Percentiles rank a stretch among this genome's conserved stretches.
Conservation (phyloP, 2,329 filamentous ascomycete genomes). For the Clonostachys solani region DNA sequence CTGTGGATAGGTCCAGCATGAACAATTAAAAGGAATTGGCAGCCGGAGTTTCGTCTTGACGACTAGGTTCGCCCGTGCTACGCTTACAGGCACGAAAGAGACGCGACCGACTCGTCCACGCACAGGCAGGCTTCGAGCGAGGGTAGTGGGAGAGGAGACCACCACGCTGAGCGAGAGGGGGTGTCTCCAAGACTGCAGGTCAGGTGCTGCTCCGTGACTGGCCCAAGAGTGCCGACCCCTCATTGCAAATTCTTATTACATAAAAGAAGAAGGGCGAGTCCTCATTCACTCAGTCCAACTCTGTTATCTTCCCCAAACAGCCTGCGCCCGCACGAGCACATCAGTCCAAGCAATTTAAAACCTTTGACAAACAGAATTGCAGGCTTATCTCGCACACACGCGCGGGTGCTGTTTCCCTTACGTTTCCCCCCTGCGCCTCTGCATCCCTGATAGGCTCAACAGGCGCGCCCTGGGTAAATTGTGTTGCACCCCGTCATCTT, state of each 20-base stretch:
- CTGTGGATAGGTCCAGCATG: too few species aligned
- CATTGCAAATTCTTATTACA: slow-evolving; percentile 26
- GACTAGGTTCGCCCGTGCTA: too few species aligned
- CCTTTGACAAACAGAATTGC: slow-evolving; percentile 5
- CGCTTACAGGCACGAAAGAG: too few species aligned
- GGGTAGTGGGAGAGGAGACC: too few species aligned
- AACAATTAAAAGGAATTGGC: too few species aligned
- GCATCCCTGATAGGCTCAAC: slow-evolving; percentile 16
- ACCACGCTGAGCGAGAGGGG: neutral
- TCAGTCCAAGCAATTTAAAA: neutral
- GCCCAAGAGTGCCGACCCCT: neutral
- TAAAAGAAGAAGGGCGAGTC: slow-evolving; percentile 25
- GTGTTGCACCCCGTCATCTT: slow-evolving; percentile 16
- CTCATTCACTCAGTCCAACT: slow-evolving; percentile 10
- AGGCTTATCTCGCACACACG: slow-evolving; percentile 1
- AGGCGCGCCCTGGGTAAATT: slow-evolving; percentile 15
- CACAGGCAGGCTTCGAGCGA: too few species aligned
- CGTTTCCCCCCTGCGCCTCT: slow-evolving; percentile 1
- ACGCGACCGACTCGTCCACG: too few species aligned
- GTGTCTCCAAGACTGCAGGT: neutral
- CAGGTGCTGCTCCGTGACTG: neutral
- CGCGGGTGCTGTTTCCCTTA: slow-evolving; percentile 4
- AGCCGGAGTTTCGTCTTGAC: too few species aligned
- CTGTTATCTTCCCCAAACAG: slow-evolving; percentile 20
- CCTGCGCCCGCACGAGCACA: slow-evolving; percentile 11